phyloP scores from a whole-genome alignment of 768 basidiomycete species.

The Mycena metata region DNA sequence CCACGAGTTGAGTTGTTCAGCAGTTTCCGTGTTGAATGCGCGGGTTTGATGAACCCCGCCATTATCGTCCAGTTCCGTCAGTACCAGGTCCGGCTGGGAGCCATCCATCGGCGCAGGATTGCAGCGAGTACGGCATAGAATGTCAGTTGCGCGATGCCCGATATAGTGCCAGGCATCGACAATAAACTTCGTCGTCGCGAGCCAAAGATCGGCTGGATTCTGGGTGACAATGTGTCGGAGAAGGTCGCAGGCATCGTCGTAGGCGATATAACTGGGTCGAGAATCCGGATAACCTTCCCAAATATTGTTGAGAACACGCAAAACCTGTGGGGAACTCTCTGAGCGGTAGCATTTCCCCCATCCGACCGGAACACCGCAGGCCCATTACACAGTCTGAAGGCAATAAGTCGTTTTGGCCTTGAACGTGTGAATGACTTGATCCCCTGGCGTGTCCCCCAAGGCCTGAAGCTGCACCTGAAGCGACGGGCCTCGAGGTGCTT shows the following conservation, averaged over 20 bases:
- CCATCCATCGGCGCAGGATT: too few species aligned
- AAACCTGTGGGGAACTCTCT: slow-evolving; percentile 8
- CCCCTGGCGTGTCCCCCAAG: slow-evolving; percentile 17
- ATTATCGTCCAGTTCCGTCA: not conserved
- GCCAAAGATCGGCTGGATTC: not conserved
- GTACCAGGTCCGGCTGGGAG: slow-evolving; percentile 2
- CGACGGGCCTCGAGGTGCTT: not conserved
- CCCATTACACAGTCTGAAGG: slow-evolving; percentile 3
- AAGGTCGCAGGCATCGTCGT: not conserved
- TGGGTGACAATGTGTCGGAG: not conserved
- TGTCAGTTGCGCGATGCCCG: too few species aligned
- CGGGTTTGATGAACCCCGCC: not conserved
- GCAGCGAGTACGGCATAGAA: too few species aligned
- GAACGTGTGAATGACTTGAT: too few species aligned
- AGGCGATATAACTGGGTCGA: slow-evolving; percentile 1
- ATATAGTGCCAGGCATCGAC: slow-evolving; percentile 4
- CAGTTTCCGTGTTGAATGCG: slow-evolving; percentile 4
- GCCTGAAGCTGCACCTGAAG: slow-evolving; percentile 15
- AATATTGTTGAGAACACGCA: not conserved
- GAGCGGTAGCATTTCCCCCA: slow-evolving; percentile 15
- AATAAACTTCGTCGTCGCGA: not conserved
- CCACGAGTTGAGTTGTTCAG: too few species aligned
- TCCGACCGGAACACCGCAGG: slow-evolving; percentile 1
- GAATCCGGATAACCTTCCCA: not conserved
- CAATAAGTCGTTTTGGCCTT: not conserved